phyloP scores from a whole-genome alignment of 305 asterid species.

The Fraxinus angustifolia region DNA sequence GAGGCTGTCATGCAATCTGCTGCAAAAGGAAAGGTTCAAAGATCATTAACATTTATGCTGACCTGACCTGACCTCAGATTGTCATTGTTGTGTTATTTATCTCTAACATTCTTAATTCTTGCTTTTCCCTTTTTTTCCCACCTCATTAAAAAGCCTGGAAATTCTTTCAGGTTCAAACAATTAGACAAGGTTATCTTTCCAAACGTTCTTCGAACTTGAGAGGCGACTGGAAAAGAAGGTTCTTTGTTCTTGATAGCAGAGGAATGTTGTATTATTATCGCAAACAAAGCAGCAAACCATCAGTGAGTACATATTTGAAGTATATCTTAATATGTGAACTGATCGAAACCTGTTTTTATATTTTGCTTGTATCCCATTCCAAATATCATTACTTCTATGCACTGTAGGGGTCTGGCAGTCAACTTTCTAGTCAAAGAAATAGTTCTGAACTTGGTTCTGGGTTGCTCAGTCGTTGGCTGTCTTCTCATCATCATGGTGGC shows the following conservation, averaged over 20 bases:
- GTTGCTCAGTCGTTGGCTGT: constrained; percentile 93
- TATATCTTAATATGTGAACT: neutral
- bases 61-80: constrained; percentile 15
- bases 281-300: constrained; percentile 91
- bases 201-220: constrained; percentile 93
- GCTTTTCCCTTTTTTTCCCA: constrained; percentile 14
- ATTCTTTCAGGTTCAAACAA: constrained; percentile 91
- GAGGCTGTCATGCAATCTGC: constrained; percentile 99
- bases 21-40: constrained; percentile 86
- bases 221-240: constrained; percentile 99
- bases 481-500: constrained; percentile 97
- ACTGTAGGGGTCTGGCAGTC: constrained; percentile 79
- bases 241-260: constrained; percentile 98
- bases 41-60: constrained; percentile 18
- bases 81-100: constrained; percentile 16
- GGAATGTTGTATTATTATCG: constrained; percentile 99
- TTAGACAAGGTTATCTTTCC: constrained; percentile 97
- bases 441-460: constrained; percentile 99
- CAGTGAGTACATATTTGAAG: constrained; percentile 58
- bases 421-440: constrained; percentile 86
- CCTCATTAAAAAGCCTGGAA: constrained; percentile 34
- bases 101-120: neutral
- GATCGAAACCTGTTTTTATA: neutral
- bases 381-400: constrained; percentile 12
- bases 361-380: neutral